Evolutionary conservation across 352 stramenopile species (phyloP).

Genomic region (Phytophthora aleatoria): DNA sequence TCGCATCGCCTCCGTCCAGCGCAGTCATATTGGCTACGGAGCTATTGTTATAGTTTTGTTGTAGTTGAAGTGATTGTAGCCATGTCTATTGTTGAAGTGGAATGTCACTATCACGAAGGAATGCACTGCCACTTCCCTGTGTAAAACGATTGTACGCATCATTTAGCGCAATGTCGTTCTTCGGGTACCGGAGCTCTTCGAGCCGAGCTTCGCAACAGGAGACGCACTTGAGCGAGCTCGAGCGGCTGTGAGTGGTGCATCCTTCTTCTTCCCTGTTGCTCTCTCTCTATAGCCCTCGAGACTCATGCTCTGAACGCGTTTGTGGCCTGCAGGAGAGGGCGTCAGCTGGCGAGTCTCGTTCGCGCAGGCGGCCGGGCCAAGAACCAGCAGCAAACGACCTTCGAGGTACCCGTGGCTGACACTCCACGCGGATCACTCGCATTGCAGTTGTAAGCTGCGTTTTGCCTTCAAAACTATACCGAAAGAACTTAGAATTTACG

Average conservation of each 20-base stretch:
- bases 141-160: slow-evolving; percentile 13
- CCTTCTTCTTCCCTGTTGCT: slow-evolving; percentile 2
- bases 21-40: slow-evolving; percentile 13
- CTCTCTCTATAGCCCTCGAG: background rate
- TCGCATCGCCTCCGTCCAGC: background rate
- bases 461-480: slow-evolving; percentile 2
- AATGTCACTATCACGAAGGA: slow-evolving; percentile 4
- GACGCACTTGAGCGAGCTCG: slow-evolving; percentile 81
- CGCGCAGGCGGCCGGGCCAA: slow-evolving; percentile 79
- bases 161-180: slow-evolving; percentile 61
- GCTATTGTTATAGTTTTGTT: slow-evolving; percentile 6
- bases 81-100: slow-evolving; percentile 10
- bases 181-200: slow-evolving; percentile 65
- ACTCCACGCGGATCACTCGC: slow-evolving; percentile 54
- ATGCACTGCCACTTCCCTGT: background rate
- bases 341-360: slow-evolving; percentile 82
- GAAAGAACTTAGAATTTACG: slow-evolving; percentile 2
- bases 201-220: slow-evolving; percentile 55
- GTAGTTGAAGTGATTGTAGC: slow-evolving; percentile 1
- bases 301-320: slow-evolving; percentile 7
- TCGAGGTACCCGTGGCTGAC: slow-evolving; percentile 73
- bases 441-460: slow-evolving; percentile 50
- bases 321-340: slow-evolving; percentile 52
- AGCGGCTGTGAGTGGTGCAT: slow-evolving; percentile 63
- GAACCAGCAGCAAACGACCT: slow-evolving; percentile 87